These are phyloP conservation scores for Oropetium thomaeum DNA, from an alignment of 176 grass and related monocot genomes.

Conservation along the genomic window DNA sequence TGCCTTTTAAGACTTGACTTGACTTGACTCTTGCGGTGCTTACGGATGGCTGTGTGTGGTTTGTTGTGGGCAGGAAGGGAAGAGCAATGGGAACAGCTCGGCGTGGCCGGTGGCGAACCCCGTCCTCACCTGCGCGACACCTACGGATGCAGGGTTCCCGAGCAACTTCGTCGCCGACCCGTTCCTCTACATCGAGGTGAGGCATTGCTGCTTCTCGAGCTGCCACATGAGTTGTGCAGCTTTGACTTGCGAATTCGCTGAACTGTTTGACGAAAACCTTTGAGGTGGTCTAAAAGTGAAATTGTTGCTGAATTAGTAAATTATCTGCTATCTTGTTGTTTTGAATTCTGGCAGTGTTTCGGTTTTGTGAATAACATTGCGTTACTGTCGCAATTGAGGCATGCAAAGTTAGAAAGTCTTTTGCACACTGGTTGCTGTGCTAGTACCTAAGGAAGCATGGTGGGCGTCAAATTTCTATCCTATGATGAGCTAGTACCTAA, in stretches of 20 bases:
- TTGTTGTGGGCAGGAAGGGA: conserved; percentile 59
- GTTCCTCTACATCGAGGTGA: conserved; percentile 83
- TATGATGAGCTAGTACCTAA: neutral
- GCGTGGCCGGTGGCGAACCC: conserved; percentile 97
- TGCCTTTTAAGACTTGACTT: neutral
- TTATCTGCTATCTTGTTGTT: neutral
- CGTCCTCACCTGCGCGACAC: conserved; percentile 70
- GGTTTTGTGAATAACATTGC: neutral
- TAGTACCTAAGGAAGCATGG: neutral
- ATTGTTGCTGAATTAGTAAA: neutral
- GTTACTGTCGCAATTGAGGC: neutral
- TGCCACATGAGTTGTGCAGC: neutral
- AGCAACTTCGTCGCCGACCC: conserved; percentile 97
- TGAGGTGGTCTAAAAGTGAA: no score
- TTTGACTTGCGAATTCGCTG: neutral
- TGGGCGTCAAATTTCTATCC: neutral
- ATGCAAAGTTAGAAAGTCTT: neutral
- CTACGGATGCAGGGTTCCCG: conserved; percentile 65
- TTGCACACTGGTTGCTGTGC: neutral
- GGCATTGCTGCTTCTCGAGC: neutral
- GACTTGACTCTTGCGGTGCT: neutral
- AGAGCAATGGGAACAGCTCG: conserved; percentile 76
- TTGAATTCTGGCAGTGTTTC: neutral
- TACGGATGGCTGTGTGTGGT: conserved; percentile 22
- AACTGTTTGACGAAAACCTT: neutral